These are phyloP conservation scores for Claviceps africana DNA, from an alignment of 2,329 filamentous ascomycete species.

Conservation along the genomic window DNA sequence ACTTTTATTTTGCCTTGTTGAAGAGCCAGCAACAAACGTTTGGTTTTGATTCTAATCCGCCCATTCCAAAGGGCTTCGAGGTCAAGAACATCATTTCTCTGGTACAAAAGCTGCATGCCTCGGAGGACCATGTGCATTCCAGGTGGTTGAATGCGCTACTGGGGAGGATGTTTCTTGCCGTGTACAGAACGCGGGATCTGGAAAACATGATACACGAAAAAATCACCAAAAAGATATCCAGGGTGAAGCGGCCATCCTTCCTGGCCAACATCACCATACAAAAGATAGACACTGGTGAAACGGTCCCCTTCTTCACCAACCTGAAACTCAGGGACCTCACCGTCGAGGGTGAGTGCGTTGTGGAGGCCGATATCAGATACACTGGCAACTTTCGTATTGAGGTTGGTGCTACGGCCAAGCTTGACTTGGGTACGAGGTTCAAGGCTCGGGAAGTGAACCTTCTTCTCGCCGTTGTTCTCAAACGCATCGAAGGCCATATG, in stretches of 20 bases:
- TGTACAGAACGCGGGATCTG: conserved; percentile 74
- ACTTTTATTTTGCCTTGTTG: conserved; percentile 90
- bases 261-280: conserved; percentile 73
- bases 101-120: conserved; percentile 80
- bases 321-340: conserved; percentile 77
- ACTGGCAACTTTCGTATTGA: conserved; percentile 80
- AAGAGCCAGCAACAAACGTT: conserved; percentile 65
- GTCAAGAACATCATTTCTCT: conserved; percentile 77
- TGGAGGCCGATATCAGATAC: conserved; percentile 81
- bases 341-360: conserved; percentile 76
- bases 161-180: conserved; percentile 71
- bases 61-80: conserved; percentile 63
- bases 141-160: conserved; percentile 89
- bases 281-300: conserved; percentile 72
- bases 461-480: conserved; percentile 71
- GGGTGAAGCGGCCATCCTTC: conserved; percentile 83
- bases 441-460: conserved; percentile 84
- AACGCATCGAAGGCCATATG: conserved; percentile 71
- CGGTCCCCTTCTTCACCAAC: conserved; percentile 79
- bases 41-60: conserved; percentile 38
- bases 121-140: conserved; percentile 79
- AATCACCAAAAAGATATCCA: conserved; percentile 89
- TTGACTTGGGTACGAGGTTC: conserved; percentile 79
- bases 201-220: conserved; percentile 70
- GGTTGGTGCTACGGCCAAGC: conserved; percentile 80